Percentiles rank a stretch among this genome's conserved stretches.
Evolutionary conservation across 352 stramenopile genomes (phyloP).

Genomic region (Globisporangium middletonii): DNA sequence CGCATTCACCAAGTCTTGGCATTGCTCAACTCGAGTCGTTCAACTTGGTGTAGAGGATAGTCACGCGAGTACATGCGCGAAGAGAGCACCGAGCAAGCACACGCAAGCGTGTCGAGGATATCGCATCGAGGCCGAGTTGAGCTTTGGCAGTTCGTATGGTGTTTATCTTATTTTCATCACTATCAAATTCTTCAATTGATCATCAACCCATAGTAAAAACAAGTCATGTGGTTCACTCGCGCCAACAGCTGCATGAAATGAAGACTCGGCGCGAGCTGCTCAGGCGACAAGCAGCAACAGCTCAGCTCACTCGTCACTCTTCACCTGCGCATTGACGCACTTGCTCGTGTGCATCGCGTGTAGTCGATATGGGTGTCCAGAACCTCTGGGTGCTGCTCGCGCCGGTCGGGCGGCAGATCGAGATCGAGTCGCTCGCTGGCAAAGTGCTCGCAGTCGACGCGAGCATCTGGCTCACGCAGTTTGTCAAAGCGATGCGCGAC

Average conservation of each 20-base stretch:
- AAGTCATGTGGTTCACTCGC: background rate
- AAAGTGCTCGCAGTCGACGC: constrained; percentile 97
- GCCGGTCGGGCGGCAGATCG: constrained; percentile 94
- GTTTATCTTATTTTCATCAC: background rate
- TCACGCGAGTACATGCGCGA: too few relatives aligned
- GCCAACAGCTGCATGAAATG: background rate
- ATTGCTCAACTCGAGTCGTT: too few relatives aligned
- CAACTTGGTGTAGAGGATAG: too few relatives aligned
- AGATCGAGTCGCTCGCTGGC: constrained; percentile 96
- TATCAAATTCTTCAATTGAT: background rate
- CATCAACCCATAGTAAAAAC: background rate
- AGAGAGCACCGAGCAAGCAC: too few relatives aligned
- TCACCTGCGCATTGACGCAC: too few relatives aligned
- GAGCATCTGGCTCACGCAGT: constrained; percentile 99
- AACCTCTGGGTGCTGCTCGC: constrained; percentile 97
- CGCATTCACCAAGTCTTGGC: too few relatives aligned
- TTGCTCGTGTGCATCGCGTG: too few relatives aligned
- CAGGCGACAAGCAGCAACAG: background rate
- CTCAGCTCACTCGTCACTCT: background rate
- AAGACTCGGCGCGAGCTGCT: background rate
- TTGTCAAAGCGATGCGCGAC: constrained; percentile 98
- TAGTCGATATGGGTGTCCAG: constrained; percentile 95
- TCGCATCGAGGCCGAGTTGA: too few relatives aligned
- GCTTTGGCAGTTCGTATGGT: too few relatives aligned
- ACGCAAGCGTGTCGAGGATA: too few relatives aligned